Conservation (phyloP, 2,329 filamentous ascomycete species). For the Epichloe gansuensis region DNA sequence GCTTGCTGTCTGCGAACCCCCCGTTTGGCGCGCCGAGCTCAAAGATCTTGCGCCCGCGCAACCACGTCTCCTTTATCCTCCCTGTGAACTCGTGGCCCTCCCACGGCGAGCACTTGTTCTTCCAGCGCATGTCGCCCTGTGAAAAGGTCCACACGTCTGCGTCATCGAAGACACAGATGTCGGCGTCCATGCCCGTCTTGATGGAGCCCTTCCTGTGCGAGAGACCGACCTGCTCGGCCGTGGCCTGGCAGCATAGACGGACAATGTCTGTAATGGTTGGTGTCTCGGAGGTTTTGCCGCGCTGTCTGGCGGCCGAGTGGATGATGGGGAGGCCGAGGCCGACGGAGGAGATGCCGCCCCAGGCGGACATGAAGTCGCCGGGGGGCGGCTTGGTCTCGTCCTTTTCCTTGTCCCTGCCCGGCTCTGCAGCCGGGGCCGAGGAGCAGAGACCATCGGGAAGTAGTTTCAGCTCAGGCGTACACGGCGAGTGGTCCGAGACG, state of each 20-base stretch:
- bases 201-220: conserved; percentile 67
- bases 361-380: conserved; percentile 90
- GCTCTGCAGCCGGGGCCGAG: not conserved
- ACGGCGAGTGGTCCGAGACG: conserved; percentile 91
- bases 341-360: conserved; percentile 92
- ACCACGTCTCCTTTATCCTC: conserved; percentile 73
- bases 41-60: conserved; percentile 66
- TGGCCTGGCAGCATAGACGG: conserved; percentile 73
- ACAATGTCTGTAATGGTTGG: conserved; percentile 65
- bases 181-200: conserved; percentile 67
- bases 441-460: conserved; percentile 52
- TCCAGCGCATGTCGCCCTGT: conserved; percentile 77
- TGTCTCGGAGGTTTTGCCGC: conserved; percentile 35
- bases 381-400: conserved; percentile 10
- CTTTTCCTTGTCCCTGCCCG: not conserved
- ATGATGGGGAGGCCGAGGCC: conserved; percentile 86
- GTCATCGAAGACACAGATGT: conserved; percentile 86
- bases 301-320: conserved; percentile 59
- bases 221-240: conserved; percentile 77
- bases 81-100: conserved; percentile 68
- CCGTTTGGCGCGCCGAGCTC: conserved; percentile 41
- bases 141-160: conserved; percentile 61
- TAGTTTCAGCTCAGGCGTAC: conserved; percentile 87
- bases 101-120: conserved; percentile 86
- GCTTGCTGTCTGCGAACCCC: conserved; percentile 39